Evolutionary conservation across 176 grass and related monocot species (phyloP).

Genomic region (Lolium perenne): DNA sequence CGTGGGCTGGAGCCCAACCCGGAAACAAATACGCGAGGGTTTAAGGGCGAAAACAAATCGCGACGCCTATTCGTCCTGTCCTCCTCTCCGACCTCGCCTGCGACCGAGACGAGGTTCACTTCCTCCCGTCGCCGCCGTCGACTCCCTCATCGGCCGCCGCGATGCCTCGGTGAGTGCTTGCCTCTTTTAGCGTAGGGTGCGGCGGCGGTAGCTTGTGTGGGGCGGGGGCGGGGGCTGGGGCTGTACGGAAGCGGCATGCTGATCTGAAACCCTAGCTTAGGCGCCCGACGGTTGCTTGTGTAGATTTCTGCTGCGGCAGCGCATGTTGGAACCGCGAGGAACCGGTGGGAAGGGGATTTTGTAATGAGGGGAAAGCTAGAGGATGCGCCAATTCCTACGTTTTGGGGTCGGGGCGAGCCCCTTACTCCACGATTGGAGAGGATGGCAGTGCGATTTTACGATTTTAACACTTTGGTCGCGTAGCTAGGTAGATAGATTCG

Average conservation of each 20-base stretch:
- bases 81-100: background rate
- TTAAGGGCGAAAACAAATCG: slow-evolving; percentile 22
- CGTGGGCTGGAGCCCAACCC: background rate
- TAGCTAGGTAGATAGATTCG: background rate
- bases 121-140: background rate
- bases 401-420: background rate
- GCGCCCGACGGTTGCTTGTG: background rate
- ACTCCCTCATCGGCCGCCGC: background rate
- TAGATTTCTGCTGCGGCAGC: background rate
- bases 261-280: slow-evolving; percentile 48
- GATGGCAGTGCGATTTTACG: background rate
- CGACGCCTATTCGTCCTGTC: slow-evolving; percentile 1
- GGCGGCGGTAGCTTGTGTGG: background rate
- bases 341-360: background rate
- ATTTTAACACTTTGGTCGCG: background rate
- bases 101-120: slow-evolving; percentile 22
- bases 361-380: background rate
- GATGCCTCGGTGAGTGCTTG: slow-evolving; percentile 54
- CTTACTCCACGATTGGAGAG: background rate
- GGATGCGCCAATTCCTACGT: background rate
- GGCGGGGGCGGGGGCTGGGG: background rate
- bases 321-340: background rate
- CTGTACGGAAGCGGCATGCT: background rate
- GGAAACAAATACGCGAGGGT: slow-evolving; percentile 10
- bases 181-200: background rate